These are phyloP conservation scores for Colletotrichum australisinense DNA, from an alignment of 2,329 filamentous ascomycete species.

Conservation along the genomic window DNA sequence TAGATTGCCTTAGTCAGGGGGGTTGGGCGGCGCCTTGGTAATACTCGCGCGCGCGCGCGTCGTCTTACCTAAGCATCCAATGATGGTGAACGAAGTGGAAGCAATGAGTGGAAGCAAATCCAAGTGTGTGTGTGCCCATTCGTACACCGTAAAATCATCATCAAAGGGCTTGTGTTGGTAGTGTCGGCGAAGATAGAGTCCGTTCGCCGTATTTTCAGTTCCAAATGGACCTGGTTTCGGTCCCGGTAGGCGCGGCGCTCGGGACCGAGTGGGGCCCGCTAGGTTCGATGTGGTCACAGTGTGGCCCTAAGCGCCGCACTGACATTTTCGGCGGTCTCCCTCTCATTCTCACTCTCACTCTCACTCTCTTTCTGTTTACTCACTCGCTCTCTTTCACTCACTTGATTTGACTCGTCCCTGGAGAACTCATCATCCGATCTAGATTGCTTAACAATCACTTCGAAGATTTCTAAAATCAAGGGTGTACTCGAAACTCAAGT, in stretches of 20 bases:
- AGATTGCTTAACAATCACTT: too few species aligned
- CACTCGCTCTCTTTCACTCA: background rate
- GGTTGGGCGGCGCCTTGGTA: conserved; percentile 26
- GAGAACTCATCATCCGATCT: background rate
- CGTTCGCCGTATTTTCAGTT: conserved; percentile 7
- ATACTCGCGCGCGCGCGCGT: conserved; percentile 23
- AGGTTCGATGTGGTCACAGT: conserved; percentile 10
- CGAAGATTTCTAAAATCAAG: too few species aligned
- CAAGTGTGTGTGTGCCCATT: background rate
- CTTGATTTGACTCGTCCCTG: background rate
- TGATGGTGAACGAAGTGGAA: too few species aligned
- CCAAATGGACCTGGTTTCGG: background rate
- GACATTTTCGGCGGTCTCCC: background rate
- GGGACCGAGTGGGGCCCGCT: conserved; percentile 9
- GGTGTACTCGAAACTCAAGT: too few species aligned
- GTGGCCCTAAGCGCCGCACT: conserved; percentile 22
- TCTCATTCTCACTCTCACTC: background rate
- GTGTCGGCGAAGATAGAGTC: conserved; percentile 13
- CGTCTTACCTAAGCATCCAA: background rate
- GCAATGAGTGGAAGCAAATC: background rate
- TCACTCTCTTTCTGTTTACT: background rate
- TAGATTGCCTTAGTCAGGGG: conserved; percentile 5
- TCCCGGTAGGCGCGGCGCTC: background rate
- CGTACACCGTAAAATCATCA: background rate
- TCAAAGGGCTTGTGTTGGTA: background rate